Evolutionary conservation across 2,329 filamentous ascomycete genomes (phyloP).

Genomic region (Ramularia endophylla): DNA sequence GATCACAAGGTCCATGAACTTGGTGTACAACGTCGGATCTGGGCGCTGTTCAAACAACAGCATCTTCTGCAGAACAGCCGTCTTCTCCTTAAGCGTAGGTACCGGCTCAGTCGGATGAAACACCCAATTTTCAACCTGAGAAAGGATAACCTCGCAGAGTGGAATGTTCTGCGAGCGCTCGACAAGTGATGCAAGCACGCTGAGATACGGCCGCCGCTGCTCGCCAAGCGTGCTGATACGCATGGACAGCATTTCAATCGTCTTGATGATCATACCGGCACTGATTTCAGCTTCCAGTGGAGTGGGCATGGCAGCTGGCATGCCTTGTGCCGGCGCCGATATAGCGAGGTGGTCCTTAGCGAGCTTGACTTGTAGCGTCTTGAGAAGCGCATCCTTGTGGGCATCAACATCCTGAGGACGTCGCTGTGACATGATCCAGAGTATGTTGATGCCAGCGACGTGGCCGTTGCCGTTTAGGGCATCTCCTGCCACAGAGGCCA

Average conservation of each 20-base stretch:
- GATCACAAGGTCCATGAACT: conserved; percentile 93
- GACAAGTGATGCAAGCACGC: conserved; percentile 87
- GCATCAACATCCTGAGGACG: conserved; percentile 83
- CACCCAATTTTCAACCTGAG: conserved; percentile 93
- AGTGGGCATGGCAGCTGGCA: conserved; percentile 50
- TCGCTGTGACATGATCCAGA: conserved; percentile 84
- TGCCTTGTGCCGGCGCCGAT: conserved; percentile 41
- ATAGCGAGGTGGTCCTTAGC: conserved; percentile 85
- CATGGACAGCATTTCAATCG: conserved; percentile 84
- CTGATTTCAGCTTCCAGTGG: conserved; percentile 81
- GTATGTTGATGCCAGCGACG: conserved; percentile 81
- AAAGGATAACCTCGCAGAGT: conserved; percentile 86
- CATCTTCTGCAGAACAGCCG: conserved; percentile 99
- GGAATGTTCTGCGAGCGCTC: conserved; percentile 86
- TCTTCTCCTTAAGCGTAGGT: conserved; percentile 98
- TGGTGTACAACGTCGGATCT: conserved; percentile 79
- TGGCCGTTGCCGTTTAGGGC: conserved; percentile 70
- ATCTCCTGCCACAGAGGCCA: conserved; percentile 83
- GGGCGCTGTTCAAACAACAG: conserved; percentile 81
- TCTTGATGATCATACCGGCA: conserved; percentile 86
- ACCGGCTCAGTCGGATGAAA: conserved; percentile 93
- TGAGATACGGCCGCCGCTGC: conserved; percentile 86
- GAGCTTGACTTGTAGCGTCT: conserved; percentile 84
- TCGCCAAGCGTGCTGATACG: conserved; percentile 92
- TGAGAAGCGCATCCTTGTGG: conserved; percentile 85